Base-by-base conservation (phyloP, 2,329 filamentous ascomycete species). In the Kalaharituber pfeilii region DNA sequence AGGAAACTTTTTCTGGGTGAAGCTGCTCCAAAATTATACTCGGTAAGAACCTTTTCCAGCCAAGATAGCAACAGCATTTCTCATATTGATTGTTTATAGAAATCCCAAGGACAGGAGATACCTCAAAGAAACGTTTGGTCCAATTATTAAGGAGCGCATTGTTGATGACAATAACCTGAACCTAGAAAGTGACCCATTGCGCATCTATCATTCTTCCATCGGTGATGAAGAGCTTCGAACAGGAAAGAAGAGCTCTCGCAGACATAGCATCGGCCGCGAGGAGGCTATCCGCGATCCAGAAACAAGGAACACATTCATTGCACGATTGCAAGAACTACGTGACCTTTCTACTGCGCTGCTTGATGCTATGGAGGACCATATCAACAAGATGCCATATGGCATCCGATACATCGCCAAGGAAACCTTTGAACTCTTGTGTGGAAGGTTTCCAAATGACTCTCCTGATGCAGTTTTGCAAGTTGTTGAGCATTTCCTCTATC, bases 141-240 rank as follows among this genome's bases (percentile, higher is more conserved):
- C 85, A 1, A 69, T 98, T 49, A 83, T 98, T 62, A 83, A 84
- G 58, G 85, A 94, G 66, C 89, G 91, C 65, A 87, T 98, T 64
- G 81, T 96, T 53, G 91, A 94, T 53, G 91, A 95, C 62, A 81
- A 87, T 11, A 82, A 82, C 4, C 73, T 98, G 29, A 89, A 98
- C 66, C 74, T 98, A 25, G 91, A 98, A 69, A 95, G 89, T 66
- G 91, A 98, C 65, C 91, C 91, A 0, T 82, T 96, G 73, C 89
- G 96, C 63, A 98, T 98, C 55, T 96, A 98, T 69, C 80, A 85
- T 42, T 91, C 87, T 4, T 82, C 86, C 13, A 93, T 98, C 70
- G 96, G 93, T 71, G 94, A 98, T 63, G 89, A 96, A 68, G 91
- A 98, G 69, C 78, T 98, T 24, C 81, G 86, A 18, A 98, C 91